A percentile compares a stretch with the other conserved stretches of the same genome.
Conservation (phyloP, 768 basidiomycete genomes). For the Russula olivacea region DNA sequence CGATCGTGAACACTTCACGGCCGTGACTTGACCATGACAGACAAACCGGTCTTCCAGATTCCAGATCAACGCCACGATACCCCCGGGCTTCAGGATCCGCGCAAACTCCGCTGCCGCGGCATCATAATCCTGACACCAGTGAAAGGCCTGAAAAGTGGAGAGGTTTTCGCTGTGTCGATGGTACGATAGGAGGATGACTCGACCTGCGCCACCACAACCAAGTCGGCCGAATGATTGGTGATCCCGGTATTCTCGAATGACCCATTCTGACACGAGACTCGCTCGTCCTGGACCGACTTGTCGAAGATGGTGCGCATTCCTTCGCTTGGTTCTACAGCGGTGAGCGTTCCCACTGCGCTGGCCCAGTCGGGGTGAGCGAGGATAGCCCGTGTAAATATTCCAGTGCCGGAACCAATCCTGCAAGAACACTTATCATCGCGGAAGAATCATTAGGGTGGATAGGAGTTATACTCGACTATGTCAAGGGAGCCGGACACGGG, state of each 20-base stretch:
- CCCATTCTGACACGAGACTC: slow-evolving; percentile 53
- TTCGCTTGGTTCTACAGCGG: slow-evolving; percentile 75
- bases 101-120: slow-evolving; percentile 70
- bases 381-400: slow-evolving; percentile 81
- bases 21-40: not conserved
- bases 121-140: slow-evolving; percentile 85
- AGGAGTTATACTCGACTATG: slow-evolving; percentile 53
- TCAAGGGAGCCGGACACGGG: slow-evolving; percentile 41
- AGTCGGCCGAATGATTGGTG: slow-evolving; percentile 64
- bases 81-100: slow-evolving; percentile 72
- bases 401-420: slow-evolving; percentile 81
- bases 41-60: slow-evolving; percentile 79
- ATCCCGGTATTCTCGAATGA: slow-evolving; percentile 63
- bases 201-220: slow-evolving; percentile 74
- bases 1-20: not conserved
- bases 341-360: slow-evolving; percentile 45
- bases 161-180: slow-evolving; percentile 10
- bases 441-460: not conserved
- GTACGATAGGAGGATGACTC: slow-evolving; percentile 1
- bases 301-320: slow-evolving; percentile 79
- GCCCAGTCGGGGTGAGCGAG: slow-evolving; percentile 57
- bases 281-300: slow-evolving; percentile 47
- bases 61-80: slow-evolving; percentile 74
- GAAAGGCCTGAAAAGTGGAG: slow-evolving; percentile 61
- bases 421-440: not conserved